Conservation (phyloP, 2,329 filamentous ascomycete genomes). For the Diaporthe sp. region DNA sequence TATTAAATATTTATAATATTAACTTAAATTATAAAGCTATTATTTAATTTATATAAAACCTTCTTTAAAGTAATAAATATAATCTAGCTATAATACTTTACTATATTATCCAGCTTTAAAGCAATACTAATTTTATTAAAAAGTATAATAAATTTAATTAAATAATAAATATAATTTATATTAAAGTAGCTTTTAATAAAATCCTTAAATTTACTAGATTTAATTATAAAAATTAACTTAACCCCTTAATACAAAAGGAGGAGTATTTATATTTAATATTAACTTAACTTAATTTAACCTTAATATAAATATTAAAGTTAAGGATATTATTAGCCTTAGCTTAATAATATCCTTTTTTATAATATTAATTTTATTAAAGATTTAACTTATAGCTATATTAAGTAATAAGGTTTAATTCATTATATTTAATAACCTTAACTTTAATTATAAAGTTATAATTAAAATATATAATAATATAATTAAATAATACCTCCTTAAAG, state of each 20-base stretch:
- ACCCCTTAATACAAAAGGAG: not conserved
- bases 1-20: not conserved
- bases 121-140: not conserved
- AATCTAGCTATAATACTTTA: not conserved
- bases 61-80: not conserved
- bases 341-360: not conserved
- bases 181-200: not conserved
- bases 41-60: not conserved
- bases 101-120: not conserved
- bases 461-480: not conserved
- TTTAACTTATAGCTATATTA: not conserved
- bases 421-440: not conserved
- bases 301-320: not conserved
- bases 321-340: not conserved
- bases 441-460: not conserved
- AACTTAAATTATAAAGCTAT: not conserved
- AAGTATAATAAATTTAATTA: not conserved
- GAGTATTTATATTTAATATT: not conserved
- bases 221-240: not conserved
- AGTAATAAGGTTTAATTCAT: not conserved
- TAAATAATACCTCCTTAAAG: too few relatives aligned
- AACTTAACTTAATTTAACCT: not conserved
- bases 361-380: not conserved
- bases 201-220: not conserved
- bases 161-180: not conserved